Evolutionary conservation across 345 rosid species (phyloP), one percentile per base, ranked within the genome.

Genomic region (Lenwebbia sp.): DNA sequence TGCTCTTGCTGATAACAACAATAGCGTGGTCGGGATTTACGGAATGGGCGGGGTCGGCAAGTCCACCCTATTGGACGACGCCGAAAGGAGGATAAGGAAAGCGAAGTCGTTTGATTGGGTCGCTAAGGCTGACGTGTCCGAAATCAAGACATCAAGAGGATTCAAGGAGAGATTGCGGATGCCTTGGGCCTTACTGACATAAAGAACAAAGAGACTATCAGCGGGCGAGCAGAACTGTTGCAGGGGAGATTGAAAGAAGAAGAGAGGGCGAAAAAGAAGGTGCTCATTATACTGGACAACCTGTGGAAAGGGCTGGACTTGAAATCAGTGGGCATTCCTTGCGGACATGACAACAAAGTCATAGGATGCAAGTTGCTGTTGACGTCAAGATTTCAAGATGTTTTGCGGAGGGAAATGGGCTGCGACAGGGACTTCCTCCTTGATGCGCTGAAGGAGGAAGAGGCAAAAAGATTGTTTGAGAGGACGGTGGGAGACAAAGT

Each of bases 221-320:
- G 4, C 3, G 1, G 0, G 4, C 57, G 57, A 54, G 57, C 25
- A n/a, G 4, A 21, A 3, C 26, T 0, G 7, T 3, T 54, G 26
- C 4, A 0, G 10, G 5, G 0, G 4, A 54, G 57, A 10, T 21
- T 54, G 57, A 4, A 54, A 54, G 33, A 12, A 1, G 7, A 58
- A 33, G 33, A 2, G 33, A 58, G 33, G 33, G 5, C 12, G 1
- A 12, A 58, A n/a, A 54, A 22, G 56, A 54, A 54, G 25, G 26
- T 54, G 10, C 57, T 54, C 57, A 54, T 54, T 6, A 54, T 54
- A 54, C 11, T 54, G 26, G 57, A 54, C 26, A 54, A 21, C 57
- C 1, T 54, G 10, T 54, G 26, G 57, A 7, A 7, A 1, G 10
- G 25, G 57, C 26, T 54, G 1, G 57, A 54, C 25, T 54, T 54